Conservation (phyloP, 2,329 filamentous ascomycete genomes). For the Monilinia vaccinii-corymbosi region DNA sequence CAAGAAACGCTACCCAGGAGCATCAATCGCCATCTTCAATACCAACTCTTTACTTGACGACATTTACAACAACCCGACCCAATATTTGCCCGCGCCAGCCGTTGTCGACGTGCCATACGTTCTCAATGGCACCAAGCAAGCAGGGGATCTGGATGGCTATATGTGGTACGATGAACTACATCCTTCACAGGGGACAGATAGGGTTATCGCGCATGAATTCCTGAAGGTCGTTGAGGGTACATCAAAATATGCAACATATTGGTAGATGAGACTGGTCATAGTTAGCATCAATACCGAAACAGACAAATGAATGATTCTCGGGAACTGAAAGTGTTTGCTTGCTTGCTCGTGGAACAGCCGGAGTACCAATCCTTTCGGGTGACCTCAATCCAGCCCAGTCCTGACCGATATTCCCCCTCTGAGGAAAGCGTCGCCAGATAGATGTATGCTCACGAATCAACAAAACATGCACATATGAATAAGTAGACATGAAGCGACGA, state of each 20-base stretch:
- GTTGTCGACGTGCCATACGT: slow-evolving; percentile 52
- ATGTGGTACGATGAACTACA: slow-evolving; percentile 70
- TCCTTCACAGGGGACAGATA: slow-evolving; percentile 54
- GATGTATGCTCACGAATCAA: background rate
- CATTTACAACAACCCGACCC: slow-evolving; percentile 49
- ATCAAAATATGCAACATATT: slow-evolving; percentile 29
- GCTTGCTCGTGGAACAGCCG: background rate
- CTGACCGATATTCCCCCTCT: background rate
- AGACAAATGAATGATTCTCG: background rate
- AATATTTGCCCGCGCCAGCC: slow-evolving; percentile 54
- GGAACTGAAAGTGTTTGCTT: background rate
- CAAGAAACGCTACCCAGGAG: slow-evolving; percentile 43
- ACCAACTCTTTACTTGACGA: slow-evolving; percentile 56
- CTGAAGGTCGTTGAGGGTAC: slow-evolving; percentile 42
- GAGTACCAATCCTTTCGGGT: background rate
- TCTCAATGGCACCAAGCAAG: slow-evolving; percentile 28
- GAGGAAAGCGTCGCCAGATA: background rate
- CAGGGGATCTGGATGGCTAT: slow-evolving; percentile 46
- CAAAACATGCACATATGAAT: background rate
- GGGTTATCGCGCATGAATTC: slow-evolving; percentile 48
- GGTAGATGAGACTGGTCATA: slow-evolving; percentile 20
- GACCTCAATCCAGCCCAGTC: background rate
- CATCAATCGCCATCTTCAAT: slow-evolving; percentile 57
- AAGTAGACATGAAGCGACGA: background rate
- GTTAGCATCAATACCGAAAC: background rate